phyloP scores from a whole-genome alignment of 305 asterid species.

The Fraxinus albicans region DNA sequence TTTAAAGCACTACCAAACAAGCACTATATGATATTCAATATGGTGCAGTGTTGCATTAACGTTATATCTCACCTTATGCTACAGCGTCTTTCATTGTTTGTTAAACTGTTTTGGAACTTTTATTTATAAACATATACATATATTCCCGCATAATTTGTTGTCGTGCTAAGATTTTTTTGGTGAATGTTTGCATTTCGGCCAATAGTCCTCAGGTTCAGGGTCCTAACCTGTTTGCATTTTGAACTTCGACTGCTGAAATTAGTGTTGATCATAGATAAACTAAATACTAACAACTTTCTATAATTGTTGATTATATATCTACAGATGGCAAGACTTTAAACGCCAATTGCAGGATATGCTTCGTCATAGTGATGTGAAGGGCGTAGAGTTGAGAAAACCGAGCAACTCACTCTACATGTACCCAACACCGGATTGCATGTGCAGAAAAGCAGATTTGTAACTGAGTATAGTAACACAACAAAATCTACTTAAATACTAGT shows the following conservation, averaged over 20 bases:
- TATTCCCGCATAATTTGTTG: neutral
- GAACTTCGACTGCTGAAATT: neutral
- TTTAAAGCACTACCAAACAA: no score
- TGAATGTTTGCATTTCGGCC: neutral
- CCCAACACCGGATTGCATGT: slow-evolving; percentile 98
- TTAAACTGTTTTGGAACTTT: neutral
- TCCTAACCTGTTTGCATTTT: neutral
- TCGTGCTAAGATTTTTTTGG: neutral
- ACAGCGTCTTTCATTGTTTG: neutral
- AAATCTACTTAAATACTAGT: slow-evolving; percentile 28
- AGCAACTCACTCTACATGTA: slow-evolving; percentile 72
- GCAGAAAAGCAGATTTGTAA: slow-evolving; percentile 44
- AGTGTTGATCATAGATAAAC: neutral
- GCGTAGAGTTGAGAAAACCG: slow-evolving; percentile 69
- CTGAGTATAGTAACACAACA: slow-evolving; percentile 43
- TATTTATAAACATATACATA: neutral
- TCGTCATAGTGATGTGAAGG: slow-evolving; percentile 73
- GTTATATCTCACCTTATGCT: neutral
- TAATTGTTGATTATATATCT: neutral
- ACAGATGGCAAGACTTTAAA: slow-evolving; percentile 71
- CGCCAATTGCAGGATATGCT: slow-evolving; percentile 83
- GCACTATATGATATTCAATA: neutral
- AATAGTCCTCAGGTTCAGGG: neutral
- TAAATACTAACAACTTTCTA: neutral
- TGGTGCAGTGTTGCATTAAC: neutral